Evolutionary conservation across 495 filamentous ascomycete species (phyloP).

Genomic region (Delitschia confertaspora): DNA sequence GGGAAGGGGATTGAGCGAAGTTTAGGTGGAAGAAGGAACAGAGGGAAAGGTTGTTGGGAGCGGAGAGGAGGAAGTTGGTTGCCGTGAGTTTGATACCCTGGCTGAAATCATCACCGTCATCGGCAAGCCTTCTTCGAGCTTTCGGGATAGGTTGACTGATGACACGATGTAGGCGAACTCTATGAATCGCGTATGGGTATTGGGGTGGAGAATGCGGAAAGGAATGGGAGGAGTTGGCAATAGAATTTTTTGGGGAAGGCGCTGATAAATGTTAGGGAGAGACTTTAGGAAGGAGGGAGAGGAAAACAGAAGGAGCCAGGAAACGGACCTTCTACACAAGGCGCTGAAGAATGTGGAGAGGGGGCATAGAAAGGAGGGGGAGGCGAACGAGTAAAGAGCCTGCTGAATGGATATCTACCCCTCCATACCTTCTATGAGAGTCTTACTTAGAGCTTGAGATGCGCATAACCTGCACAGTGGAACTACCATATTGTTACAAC

Average conservation of each 20-base stretch:
- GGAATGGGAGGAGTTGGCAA: conserved; percentile 49
- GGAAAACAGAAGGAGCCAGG: conserved; percentile 6
- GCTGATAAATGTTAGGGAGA: conserved; percentile 42
- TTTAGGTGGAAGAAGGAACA: conserved; percentile 42
- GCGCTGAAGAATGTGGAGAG: not conserved
- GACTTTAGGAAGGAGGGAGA: conserved; percentile 32
- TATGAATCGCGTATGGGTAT: conserved; percentile 58
- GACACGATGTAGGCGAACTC: conserved; percentile 50
- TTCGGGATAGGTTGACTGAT: too few species aligned
- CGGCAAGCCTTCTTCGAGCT: too few species aligned
- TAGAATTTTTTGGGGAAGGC: conserved; percentile 59
- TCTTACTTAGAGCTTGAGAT: too few species aligned
- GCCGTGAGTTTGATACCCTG: conserved; percentile 48
- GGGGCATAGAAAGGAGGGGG: not conserved
- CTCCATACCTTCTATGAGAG: too few species aligned
- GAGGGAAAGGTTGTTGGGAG: conserved; percentile 43
- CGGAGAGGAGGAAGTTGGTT: conserved; percentile 51
- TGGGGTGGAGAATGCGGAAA: conserved; percentile 40
- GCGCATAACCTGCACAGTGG: too few species aligned
- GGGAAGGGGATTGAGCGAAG: conserved; percentile 52
- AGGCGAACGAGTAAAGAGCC: not conserved
- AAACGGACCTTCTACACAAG: not conserved
- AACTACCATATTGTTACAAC: too few species aligned
- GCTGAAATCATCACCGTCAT: conserved; percentile 26
- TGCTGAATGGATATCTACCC: not conserved